A percentile compares a stretch with the other conserved stretches of the same genome.
Conservation (phyloP, 2,329 filamentous ascomycete genomes). For the Thielaviopsis ethacetica region DNA sequence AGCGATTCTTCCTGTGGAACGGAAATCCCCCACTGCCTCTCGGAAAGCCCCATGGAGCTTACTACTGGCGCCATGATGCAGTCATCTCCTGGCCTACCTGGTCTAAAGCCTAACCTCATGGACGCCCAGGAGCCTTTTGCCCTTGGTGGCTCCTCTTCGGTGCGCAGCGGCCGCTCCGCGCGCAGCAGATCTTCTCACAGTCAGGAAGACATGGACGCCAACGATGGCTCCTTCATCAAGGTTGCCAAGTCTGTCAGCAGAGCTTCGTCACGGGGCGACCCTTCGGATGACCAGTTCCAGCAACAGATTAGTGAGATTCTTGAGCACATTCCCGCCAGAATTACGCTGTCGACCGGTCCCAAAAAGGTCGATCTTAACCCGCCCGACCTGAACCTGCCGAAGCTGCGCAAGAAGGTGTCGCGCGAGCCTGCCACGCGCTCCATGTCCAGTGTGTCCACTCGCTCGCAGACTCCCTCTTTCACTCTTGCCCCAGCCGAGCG, state of each 20-base stretch:
- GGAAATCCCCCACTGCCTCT: not conserved
- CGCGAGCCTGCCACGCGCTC: slow-evolving; percentile 31
- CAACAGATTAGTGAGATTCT: slow-evolving; percentile 68
- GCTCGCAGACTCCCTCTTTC: slow-evolving; percentile 49
- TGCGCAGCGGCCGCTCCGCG: slow-evolving; percentile 1
- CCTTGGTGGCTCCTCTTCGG: slow-evolving; percentile 4
- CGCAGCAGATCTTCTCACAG: not conserved
- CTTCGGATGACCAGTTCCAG: slow-evolving; percentile 50
- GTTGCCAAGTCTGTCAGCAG: slow-evolving; percentile 26
- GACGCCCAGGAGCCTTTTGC: slow-evolving; percentile 8
- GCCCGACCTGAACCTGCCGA: slow-evolving; percentile 37
- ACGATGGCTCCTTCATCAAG: slow-evolving; percentile 22
- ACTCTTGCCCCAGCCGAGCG: slow-evolving; percentile 46
- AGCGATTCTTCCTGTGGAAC: slow-evolving; percentile 4
- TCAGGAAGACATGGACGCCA: no score
- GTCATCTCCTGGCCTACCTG: slow-evolving; percentile 6
- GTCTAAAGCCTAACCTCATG: not conserved
- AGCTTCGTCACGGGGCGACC: no score
- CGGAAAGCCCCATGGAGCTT: slow-evolving; percentile 6
- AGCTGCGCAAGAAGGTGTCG: slow-evolving; percentile 24
- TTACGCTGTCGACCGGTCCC: slow-evolving; percentile 47
- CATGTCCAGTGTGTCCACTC: slow-evolving; percentile 34
- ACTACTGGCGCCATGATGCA: slow-evolving; percentile 5
- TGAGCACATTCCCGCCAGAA: slow-evolving; percentile 60
- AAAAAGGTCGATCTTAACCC: slow-evolving; percentile 36